Percentiles rank a stretch among this genome's conserved stretches.
Evolutionary conservation across 805 yeast genomes (phyloP).

Genomic region (Saccharomycopsis sp.): DNA sequence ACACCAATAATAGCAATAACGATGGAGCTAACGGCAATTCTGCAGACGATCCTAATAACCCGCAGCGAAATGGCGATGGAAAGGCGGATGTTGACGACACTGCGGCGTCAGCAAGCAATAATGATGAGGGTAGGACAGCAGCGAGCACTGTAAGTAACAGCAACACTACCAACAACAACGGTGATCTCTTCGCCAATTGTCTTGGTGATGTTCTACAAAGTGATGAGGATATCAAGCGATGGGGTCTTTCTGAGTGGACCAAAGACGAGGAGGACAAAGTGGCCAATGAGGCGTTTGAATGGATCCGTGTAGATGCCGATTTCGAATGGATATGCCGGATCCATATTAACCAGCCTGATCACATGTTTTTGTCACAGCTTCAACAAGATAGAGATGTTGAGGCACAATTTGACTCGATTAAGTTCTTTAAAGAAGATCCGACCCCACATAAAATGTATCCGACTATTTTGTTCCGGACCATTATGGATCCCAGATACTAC

Average conservation of each 20-base stretch:
- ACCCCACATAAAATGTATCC: constrained; percentile 63
- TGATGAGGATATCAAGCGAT: constrained; percentile 52
- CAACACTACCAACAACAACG: constrained; percentile 25
- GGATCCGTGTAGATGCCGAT: constrained; percentile 97
- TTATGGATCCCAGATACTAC: constrained; percentile 78
- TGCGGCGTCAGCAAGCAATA: constrained; percentile 24
- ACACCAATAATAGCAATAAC: constrained; percentile 16
- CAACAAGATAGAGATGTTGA: constrained; percentile 95
- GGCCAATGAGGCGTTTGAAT: constrained; percentile 86
- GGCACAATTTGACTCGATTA: constrained; percentile 83
- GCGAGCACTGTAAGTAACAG: constrained; percentile 24
- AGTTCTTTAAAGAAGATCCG: constrained; percentile 56
- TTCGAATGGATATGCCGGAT: constrained; percentile 91
- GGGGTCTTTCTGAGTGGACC: constrained; percentile 71
- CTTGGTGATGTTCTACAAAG: constrained; percentile 73
- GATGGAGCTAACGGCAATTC: constrained; percentile 19
- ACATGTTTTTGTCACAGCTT: constrained; percentile 89
- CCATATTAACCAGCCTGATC: constrained; percentile 81
- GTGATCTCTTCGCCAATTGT: constrained; percentile 41
- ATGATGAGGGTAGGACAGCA: constrained; percentile 27
- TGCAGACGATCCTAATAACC: not conserved
- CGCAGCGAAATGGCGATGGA: not conserved
- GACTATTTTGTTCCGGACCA: constrained; percentile 68
- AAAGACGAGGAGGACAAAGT: constrained; percentile 62
- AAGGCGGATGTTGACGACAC: constrained; percentile 25